Conservation (phyloP, 306 rosid genomes). For the Ochetophila trinervis region DNA sequence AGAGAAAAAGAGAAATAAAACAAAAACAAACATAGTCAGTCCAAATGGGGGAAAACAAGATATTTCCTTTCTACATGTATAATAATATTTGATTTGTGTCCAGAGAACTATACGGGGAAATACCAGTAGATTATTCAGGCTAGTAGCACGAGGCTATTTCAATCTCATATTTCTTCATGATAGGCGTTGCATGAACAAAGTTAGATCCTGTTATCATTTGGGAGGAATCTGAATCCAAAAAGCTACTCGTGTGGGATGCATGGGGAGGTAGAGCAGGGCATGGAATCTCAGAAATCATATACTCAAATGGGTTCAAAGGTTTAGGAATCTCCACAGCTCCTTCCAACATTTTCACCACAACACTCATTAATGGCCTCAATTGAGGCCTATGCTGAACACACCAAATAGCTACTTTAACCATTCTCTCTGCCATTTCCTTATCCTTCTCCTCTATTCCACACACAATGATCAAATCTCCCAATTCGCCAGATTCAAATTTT, state of each 20-base stretch:
- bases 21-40: no score
- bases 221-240: not conserved
- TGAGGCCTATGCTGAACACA: conserved; percentile 51
- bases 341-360: conserved; percentile 56
- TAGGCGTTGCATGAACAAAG: conserved; percentile 10
- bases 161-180: not conserved
- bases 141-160: no score
- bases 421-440: conserved; percentile 31
- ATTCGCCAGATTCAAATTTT: conserved; percentile 17
- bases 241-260: not conserved
- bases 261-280: not conserved
- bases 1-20: no score
- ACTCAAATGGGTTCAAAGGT: conserved; percentile 40
- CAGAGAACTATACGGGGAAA: no score
- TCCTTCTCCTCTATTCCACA: conserved; percentile 40
- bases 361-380: conserved; percentile 47
- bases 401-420: conserved; percentile 38
- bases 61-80: no score
- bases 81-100: no score
- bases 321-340: conserved; percentile 40
- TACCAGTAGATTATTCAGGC: no score
- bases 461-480: conserved; percentile 13
- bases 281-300: conserved; percentile 12
- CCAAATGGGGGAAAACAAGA: no score
- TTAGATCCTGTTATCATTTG: conserved; percentile 5